These are phyloP conservation scores for Lactarius pseudohatsudake DNA, from an alignment of 768 basidiomycete species.

Conservation along the genomic window DNA sequence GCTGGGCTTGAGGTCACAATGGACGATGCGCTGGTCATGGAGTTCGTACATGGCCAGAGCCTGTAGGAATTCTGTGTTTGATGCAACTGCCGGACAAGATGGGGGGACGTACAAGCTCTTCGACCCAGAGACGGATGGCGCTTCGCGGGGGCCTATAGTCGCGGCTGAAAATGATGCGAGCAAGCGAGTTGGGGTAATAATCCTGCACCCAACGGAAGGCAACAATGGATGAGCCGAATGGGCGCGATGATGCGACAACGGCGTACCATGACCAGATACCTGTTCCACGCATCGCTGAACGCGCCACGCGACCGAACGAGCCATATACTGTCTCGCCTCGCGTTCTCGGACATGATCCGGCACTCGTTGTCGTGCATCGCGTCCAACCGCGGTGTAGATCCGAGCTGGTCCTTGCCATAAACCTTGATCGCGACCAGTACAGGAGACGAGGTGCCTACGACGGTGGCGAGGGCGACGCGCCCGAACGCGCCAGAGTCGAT, in stretches of 20 bases:
- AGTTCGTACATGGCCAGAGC: conserved; percentile 36
- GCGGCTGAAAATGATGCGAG: conserved; percentile 8
- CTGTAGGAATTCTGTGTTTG: conserved; percentile 3
- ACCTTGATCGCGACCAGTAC: conserved; percentile 20
- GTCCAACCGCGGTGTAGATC: neutral
- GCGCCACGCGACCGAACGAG: conserved; percentile 11
- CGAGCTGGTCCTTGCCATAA: conserved; percentile 10
- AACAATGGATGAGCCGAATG: neutral
- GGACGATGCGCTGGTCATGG: conserved; percentile 42
- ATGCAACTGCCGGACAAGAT: too few species aligned
- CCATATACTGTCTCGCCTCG: neutral
- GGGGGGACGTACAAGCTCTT: conserved; percentile 17
- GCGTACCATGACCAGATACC: conserved; percentile 23
- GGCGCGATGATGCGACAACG: neutral
- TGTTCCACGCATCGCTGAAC: conserved; percentile 20
- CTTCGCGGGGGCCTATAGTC: neutral
- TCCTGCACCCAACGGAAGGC: conserved; percentile 9
- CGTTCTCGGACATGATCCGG: conserved; percentile 11
- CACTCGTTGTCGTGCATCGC: conserved; percentile 12
- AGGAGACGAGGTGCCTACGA: neutral
- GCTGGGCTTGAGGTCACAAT: conserved; percentile 51
- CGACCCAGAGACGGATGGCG: conserved; percentile 12
- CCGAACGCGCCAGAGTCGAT: conserved; percentile 19
- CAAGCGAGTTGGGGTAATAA: conserved; percentile 24
- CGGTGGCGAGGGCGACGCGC: conserved; percentile 21